Conservation (phyloP, 371 early-diverging fungal genomes). For the Mucor irregularis region DNA sequence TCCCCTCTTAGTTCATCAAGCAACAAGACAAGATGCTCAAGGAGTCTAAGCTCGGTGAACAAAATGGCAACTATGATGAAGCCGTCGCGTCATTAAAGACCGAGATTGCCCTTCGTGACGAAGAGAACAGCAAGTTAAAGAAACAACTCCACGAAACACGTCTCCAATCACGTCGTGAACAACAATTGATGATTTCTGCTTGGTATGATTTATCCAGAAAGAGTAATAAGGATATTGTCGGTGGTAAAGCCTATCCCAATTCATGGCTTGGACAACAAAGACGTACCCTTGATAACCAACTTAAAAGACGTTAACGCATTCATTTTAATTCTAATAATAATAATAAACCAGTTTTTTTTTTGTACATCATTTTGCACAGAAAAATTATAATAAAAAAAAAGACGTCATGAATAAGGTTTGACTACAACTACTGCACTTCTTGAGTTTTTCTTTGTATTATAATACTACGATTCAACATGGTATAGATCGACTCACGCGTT, state of each 20-base stretch:
- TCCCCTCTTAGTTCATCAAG: constrained; percentile 31
- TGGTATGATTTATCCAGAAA: constrained; percentile 69
- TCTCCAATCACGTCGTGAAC: constrained; percentile 65
- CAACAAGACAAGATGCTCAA: constrained; percentile 62
- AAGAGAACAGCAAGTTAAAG: constrained; percentile 69
- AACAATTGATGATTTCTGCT: constrained; percentile 72
- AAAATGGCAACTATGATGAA: constrained; percentile 55
- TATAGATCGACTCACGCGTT: too few relatives aligned
- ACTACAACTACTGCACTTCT: too few relatives aligned
- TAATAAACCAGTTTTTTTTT: not conserved
- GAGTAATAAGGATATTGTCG: constrained; percentile 47
- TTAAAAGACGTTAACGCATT: constrained; percentile 48
- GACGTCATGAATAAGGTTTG: too few relatives aligned
- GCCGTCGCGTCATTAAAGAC: constrained; percentile 71
- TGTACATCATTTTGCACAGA: not conserved
- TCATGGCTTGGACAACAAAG: constrained; percentile 80
- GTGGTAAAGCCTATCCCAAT: constrained; percentile 51
- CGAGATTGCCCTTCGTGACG: constrained; percentile 59
- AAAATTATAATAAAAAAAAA: constrained; percentile 1
- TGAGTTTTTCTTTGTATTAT: too few relatives aligned
- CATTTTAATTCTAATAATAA: too few relatives aligned
- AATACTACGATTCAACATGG: too few relatives aligned
- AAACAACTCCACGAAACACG: constrained; percentile 64
- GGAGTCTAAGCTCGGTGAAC: constrained; percentile 21
- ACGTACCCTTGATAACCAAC: constrained; percentile 55